These are phyloP conservation scores for Malus sylvestris DNA, from an alignment of 306 rosid species.

Conservation along the genomic window DNA sequence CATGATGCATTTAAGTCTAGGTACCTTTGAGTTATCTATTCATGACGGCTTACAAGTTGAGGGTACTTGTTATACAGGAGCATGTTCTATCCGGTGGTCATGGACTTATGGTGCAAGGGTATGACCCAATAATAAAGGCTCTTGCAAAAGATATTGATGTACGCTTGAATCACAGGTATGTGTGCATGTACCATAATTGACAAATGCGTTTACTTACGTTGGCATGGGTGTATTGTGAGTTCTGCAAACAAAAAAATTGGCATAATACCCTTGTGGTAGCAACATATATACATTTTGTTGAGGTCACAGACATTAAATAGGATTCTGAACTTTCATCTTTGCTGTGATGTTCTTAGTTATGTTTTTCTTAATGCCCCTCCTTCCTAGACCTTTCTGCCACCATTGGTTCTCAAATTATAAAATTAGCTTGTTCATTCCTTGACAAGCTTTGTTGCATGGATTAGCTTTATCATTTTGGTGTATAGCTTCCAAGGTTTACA, in stretches of 20 bases:
- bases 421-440: background rate
- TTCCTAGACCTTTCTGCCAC: background rate
- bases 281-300: background rate
- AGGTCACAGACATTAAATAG: background rate
- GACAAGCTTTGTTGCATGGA: background rate
- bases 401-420: background rate
- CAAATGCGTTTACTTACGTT: background rate
- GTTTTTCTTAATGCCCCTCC: background rate
- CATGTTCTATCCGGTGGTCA: constrained; percentile 77
- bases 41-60: background rate
- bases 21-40: background rate
- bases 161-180: constrained; percentile 58
- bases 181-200: background rate
- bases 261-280: background rate
- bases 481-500: background rate
- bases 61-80: constrained; percentile 32
- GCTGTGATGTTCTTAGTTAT: background rate
- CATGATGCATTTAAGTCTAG: background rate
- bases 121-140: constrained; percentile 57
- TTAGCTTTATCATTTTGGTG: background rate
- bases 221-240: background rate
- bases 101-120: constrained; percentile 81
- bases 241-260: background rate
- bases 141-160: constrained; percentile 64
- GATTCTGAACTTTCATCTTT: background rate